phyloP scores from a whole-genome alignment of 495 filamentous ascomycete genomes.

The Aspergillus taichungensis region DNA sequence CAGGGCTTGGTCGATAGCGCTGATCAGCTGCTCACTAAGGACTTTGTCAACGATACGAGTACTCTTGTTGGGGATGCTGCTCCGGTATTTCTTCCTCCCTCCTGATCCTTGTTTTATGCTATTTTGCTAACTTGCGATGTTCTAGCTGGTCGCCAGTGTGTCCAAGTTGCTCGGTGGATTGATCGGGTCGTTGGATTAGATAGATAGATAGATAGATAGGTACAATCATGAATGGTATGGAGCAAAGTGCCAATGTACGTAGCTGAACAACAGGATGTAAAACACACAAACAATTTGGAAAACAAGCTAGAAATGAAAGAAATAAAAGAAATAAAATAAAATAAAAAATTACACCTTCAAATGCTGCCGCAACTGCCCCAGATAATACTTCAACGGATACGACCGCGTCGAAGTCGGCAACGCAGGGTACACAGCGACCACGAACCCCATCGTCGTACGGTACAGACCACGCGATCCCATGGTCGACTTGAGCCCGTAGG shows the following conservation, averaged over 20 bases:
- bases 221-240: background rate
- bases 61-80: constrained; percentile 43
- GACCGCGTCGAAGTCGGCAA: constrained; percentile 24
- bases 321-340: too few relatives aligned
- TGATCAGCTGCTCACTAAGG: constrained; percentile 20
- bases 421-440: constrained; percentile 30
- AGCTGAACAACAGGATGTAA: background rate
- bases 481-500: constrained; percentile 31
- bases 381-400: constrained; percentile 25
- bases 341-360: constrained; percentile 23
- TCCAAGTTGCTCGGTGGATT: constrained; percentile 27
- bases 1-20: constrained; percentile 27
- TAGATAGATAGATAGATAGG: background rate
- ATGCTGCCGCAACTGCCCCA: constrained; percentile 20
- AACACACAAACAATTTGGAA: constrained; percentile 3
- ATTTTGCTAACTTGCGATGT: too few relatives aligned
- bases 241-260: background rate
- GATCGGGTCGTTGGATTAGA: constrained; percentile 12
- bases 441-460: constrained; percentile 28
- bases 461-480: constrained; percentile 23
- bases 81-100: constrained; percentile 38
- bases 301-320: constrained; percentile 3
- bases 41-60: constrained; percentile 37
- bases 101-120: too few relatives aligned
- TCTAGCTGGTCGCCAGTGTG: constrained; percentile 27